These are phyloP conservation scores for Loxodes magnus DNA, from an alignment of 73 alveolate genomes.

Conservation along the genomic window DNA sequence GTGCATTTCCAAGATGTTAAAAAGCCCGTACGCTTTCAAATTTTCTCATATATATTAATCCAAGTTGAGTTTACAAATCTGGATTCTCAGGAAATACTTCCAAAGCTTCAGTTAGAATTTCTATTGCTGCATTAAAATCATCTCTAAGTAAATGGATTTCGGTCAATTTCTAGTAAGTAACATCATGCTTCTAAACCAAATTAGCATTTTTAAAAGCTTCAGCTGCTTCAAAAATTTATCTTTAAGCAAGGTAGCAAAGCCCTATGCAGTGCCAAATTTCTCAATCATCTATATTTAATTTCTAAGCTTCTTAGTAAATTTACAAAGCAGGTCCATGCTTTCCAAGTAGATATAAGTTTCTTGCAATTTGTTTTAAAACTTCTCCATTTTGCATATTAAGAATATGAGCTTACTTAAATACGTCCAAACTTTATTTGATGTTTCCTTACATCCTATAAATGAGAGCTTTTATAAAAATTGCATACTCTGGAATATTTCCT, in stretches of 20 bases:
- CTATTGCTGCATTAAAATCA: constrained; percentile 77
- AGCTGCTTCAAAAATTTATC: constrained; percentile 61
- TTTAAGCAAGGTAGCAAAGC: constrained; percentile 51
- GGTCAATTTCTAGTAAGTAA: constrained; percentile 70
- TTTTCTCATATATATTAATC: constrained; percentile 69
- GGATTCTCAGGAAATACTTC: constrained; percentile 86
- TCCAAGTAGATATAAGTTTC: constrained; percentile 85
- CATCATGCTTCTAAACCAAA: constrained; percentile 65
- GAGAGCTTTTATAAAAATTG: constrained; percentile 66
- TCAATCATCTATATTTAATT: constrained; percentile 83
- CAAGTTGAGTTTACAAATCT: constrained; percentile 82
- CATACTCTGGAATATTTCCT: constrained; percentile 60
- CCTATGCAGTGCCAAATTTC: constrained; percentile 86
- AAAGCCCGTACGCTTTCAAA: constrained; percentile 66
- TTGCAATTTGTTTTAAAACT: constrained; percentile 80
- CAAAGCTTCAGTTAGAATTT: constrained; percentile 77
- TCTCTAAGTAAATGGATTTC: constrained; percentile 52
- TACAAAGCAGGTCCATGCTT: constrained; percentile 75
- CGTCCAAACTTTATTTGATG: constrained; percentile 64
- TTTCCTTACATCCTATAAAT: constrained; percentile 66
- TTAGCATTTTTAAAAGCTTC: constrained; percentile 56
- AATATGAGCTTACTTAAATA: constrained; percentile 64
- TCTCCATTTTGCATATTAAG: constrained; percentile 52
- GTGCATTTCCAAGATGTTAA: constrained; percentile 68
- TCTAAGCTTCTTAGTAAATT: constrained; percentile 86